A percentile compares a stretch with the other conserved stretches of the same genome.
Evolutionary conservation across 768 basidiomycete genomes (phyloP).

Genomic region (Russula sp.): DNA sequence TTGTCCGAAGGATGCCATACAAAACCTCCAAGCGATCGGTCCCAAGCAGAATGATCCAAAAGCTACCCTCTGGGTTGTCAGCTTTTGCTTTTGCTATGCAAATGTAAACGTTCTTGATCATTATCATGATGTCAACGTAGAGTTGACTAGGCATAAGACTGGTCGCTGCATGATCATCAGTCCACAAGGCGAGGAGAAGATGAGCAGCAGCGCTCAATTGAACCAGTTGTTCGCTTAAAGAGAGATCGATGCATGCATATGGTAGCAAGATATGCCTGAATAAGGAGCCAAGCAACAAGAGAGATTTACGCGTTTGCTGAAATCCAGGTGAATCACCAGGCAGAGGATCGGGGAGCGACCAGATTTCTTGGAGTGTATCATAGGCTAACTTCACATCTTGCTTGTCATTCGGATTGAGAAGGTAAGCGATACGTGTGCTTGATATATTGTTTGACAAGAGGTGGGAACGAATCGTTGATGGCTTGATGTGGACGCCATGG

Average conservation of each 20-base stretch:
- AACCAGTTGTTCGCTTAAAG: not conserved
- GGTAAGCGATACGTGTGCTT: not conserved
- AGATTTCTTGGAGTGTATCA: no score
- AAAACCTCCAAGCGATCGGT: no score
- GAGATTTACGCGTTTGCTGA: not conserved
- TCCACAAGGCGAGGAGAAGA: slow-evolving; percentile 19
- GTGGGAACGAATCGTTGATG: not conserved
- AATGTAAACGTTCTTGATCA: no score
- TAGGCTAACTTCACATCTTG: no score
- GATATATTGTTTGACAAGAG: not conserved
- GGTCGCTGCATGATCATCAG: slow-evolving; percentile 3
- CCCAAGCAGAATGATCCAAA: no score
- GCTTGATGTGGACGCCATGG: not conserved
- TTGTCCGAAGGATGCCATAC: no score
- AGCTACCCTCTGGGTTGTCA: no score
- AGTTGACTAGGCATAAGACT: slow-evolving; percentile 26
- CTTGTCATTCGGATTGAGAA: not conserved
- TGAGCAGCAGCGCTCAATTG: not conserved
- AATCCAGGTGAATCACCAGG: no score
- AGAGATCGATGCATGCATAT: not conserved
- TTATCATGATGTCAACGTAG: slow-evolving; percentile 30
- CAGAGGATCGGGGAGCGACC: no score
- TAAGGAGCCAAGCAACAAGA: not conserved
- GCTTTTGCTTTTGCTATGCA: no score
- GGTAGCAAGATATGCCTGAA: not conserved